Conservation (phyloP, 225 moss, liverwort and hornwort species). For the Pleurozium schreberi region DNA sequence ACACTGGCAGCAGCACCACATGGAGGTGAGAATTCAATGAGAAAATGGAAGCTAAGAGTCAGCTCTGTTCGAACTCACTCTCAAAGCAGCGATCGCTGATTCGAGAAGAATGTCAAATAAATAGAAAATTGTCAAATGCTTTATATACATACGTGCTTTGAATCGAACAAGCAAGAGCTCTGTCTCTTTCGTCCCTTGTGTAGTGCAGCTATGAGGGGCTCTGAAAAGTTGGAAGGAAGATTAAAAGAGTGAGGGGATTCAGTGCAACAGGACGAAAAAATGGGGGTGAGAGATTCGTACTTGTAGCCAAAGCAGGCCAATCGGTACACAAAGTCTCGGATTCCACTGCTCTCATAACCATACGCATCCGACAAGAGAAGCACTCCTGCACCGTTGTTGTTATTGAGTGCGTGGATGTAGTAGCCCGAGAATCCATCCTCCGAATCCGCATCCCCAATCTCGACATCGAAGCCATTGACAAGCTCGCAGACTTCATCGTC, state of each 20-base stretch:
- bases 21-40: not conserved
- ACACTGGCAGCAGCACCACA: conserved; percentile 30
- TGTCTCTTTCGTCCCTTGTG: not conserved
- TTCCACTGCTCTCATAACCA: conserved; percentile 60
- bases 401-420: conserved; percentile 77
- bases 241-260: not conserved
- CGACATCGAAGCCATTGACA: conserved; percentile 72
- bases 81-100: not conserved
- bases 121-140: not conserved
- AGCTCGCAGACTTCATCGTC: conserved; percentile 86
- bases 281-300: conserved; percentile 23
- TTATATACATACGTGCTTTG: not conserved
- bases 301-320: conserved; percentile 96
- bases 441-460: conserved; percentile 37
- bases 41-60: not conserved
- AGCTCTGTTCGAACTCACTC: not conserved
- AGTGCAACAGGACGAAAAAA: not conserved
- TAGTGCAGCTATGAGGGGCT: not conserved
- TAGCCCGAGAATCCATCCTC: conserved; percentile 49
- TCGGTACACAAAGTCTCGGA: conserved; percentile 68
- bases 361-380: conserved; percentile 57
- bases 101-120: not conserved
- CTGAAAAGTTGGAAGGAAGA: not conserved
- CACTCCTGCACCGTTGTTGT: conserved; percentile 76
- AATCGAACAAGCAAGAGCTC: not conserved